A percentile compares a stretch with the other conserved stretches of the same genome.
Conservation (phyloP, 257 asterid species). For the Vinca minor region DNA sequence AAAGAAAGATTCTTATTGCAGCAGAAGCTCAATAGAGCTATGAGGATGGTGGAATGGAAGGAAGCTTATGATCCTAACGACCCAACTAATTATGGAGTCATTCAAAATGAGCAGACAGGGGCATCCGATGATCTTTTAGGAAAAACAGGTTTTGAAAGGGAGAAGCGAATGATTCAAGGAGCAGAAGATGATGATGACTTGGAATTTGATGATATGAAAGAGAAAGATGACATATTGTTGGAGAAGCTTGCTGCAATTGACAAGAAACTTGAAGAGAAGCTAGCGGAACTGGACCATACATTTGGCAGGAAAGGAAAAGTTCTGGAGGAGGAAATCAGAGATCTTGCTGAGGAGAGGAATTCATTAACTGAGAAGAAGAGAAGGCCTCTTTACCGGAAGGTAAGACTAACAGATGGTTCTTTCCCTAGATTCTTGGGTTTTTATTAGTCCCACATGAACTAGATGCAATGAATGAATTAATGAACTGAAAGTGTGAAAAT, state of each 20-base stretch:
- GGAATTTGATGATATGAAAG: constrained; percentile 73
- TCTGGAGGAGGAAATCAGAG: constrained; percentile 84
- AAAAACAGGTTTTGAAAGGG: constrained; percentile 43
- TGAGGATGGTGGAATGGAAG: constrained; percentile 61
- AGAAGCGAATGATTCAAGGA: constrained; percentile 33
- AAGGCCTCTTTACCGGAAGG: constrained; percentile 76
- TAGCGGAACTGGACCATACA: constrained; percentile 74
- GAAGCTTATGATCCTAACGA: constrained; percentile 80
- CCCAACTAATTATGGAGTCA: constrained; percentile 71
- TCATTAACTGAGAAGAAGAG: constrained; percentile 76
- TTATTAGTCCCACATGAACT: background rate
- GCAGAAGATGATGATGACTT: constrained; percentile 39
- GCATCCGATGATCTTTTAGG: constrained; percentile 38
- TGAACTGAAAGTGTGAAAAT: background rate
- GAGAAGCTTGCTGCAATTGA: constrained; percentile 69
- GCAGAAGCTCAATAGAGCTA: constrained; percentile 77
- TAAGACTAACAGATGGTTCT: constrained; percentile 24
- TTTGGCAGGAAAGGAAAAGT: constrained; percentile 82
- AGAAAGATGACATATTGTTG: constrained; percentile 63
- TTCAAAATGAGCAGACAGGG: constrained; percentile 43
- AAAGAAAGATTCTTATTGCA: constrained; percentile 83
- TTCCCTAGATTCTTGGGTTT: background rate
- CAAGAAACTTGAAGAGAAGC: constrained; percentile 59
- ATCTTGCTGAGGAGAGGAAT: constrained; percentile 98
- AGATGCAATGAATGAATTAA: background rate